These are phyloP conservation scores for Plenodomus lindquistii DNA, from an alignment of 2,329 filamentous ascomycete genomes.

Conservation along the genomic window DNA sequence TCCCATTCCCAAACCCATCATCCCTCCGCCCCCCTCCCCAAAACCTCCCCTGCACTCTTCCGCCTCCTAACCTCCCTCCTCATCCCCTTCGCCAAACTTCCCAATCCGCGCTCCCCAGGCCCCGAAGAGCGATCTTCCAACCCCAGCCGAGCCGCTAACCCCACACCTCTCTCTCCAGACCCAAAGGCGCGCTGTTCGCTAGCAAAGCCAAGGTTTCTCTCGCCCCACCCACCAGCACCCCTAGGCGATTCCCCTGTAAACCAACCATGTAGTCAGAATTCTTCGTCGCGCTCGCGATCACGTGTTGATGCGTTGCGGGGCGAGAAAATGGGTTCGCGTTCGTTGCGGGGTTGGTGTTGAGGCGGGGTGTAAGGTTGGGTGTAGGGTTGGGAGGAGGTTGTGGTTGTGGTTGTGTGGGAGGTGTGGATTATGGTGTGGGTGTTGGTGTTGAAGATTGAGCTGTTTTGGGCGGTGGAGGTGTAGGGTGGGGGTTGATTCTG, in stretches of 20 bases:
- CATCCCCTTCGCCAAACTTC: background rate
- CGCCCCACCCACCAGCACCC: background rate
- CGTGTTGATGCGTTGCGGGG: background rate
- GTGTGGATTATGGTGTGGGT: background rate
- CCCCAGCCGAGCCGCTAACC: too few relatives aligned
- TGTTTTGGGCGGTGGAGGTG: too few relatives aligned
- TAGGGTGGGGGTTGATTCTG: too few relatives aligned
- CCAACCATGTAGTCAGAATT: slow-evolving; percentile 45
- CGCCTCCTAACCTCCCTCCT: slow-evolving; percentile 31
- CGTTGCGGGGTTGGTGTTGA: background rate
- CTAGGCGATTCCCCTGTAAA: slow-evolving; percentile 30
- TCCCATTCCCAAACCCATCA: background rate
- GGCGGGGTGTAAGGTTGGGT: background rate
- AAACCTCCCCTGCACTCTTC: slow-evolving; percentile 38
- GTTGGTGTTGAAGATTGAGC: background rate
- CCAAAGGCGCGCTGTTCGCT: too few relatives aligned
- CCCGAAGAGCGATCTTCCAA: too few relatives aligned
- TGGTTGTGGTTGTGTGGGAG: background rate
- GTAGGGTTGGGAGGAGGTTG: background rate
- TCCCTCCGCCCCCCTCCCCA: slow-evolving; percentile 7
- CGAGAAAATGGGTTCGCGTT: background rate
- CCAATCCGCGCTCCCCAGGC: background rate
- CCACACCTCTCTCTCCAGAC: too few relatives aligned
- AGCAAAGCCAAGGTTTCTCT: too few relatives aligned
- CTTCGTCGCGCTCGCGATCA: slow-evolving; percentile 21